Evolutionary conservation across 306 rosid species (phyloP).

Genomic region (Lagenaria siceraria): DNA sequence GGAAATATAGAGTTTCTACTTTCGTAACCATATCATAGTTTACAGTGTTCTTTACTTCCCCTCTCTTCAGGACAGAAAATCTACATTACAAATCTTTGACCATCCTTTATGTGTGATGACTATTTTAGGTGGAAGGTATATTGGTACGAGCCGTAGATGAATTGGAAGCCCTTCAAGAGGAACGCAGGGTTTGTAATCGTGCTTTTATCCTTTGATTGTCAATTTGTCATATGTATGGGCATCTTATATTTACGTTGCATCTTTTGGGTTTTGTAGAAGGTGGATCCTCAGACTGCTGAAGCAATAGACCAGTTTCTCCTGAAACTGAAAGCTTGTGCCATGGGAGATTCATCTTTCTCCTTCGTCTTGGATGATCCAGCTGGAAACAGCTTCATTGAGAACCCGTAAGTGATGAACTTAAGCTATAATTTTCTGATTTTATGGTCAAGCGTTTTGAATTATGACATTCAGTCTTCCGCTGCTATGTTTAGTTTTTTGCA

Average conservation of each 20-base stretch:
- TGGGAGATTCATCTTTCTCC: conserved; percentile 51
- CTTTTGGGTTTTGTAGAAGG: conserved; percentile 44
- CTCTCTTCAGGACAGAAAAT: background rate
- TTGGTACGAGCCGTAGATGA: conserved; percentile 67
- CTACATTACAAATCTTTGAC: background rate
- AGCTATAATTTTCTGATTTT: background rate
- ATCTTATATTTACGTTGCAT: conserved; percentile 4
- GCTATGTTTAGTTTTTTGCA: background rate
- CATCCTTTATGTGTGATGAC: background rate
- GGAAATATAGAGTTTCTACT: background rate
- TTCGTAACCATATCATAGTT: background rate
- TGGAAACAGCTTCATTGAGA: conserved; percentile 95
- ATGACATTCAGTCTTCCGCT: background rate
- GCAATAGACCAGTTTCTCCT: conserved; percentile 73
- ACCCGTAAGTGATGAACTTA: conserved; percentile 48
- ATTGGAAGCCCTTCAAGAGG: conserved; percentile 76
- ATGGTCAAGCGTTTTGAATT: background rate
- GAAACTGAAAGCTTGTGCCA: conserved; percentile 64
- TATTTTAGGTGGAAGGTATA: conserved; percentile 75
- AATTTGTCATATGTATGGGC: background rate
- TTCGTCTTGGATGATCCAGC: conserved; percentile 87
- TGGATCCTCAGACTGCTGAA: conserved; percentile 68
- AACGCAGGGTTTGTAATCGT: conserved; percentile 52
- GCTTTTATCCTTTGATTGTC: background rate
- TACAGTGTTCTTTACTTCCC: background rate